Conservation (phyloP, 441 rosid genomes). For the Syzygium malaccense region DNA sequence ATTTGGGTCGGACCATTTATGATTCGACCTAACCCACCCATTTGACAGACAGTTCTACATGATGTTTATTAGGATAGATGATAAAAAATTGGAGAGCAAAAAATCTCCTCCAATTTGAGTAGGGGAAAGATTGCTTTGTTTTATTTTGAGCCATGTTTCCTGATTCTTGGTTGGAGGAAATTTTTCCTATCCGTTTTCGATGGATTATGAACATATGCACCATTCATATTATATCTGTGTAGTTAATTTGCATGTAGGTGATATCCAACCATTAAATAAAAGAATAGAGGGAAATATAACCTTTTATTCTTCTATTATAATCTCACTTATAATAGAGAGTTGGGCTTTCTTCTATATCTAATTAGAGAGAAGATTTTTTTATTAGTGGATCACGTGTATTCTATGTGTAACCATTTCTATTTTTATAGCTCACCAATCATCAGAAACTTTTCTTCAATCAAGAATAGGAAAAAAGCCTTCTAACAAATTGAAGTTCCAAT, state of each 20-base stretch:
- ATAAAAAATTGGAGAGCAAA: background rate
- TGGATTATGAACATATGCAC: background rate
- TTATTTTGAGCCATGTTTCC: background rate
- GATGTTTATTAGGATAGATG: background rate
- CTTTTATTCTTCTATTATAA: background rate
- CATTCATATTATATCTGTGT: fast-evolving
- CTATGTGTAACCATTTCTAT: background rate
- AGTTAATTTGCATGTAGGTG: background rate
- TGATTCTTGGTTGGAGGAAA: background rate
- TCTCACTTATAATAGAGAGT: background rate
- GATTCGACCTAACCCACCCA: too few species aligned
- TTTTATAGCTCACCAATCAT: background rate
- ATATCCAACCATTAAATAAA: background rate
- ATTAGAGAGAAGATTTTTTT: background rate
- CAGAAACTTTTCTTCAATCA: background rate
- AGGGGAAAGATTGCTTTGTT: background rate
- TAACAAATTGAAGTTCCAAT: background rate
- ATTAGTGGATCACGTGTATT: background rate
- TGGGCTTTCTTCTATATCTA: background rate
- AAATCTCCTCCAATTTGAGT: background rate
- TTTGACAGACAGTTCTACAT: too few species aligned
- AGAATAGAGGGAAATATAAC: background rate
- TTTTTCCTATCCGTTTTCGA: background rate
- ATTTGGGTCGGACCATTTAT: too few species aligned
- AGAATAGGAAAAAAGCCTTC: background rate